Evolutionary conservation across 805 yeast genomes (phyloP), one percentile per base, ranked within the genome.

Genomic region (Saturnispora silvae): DNA sequence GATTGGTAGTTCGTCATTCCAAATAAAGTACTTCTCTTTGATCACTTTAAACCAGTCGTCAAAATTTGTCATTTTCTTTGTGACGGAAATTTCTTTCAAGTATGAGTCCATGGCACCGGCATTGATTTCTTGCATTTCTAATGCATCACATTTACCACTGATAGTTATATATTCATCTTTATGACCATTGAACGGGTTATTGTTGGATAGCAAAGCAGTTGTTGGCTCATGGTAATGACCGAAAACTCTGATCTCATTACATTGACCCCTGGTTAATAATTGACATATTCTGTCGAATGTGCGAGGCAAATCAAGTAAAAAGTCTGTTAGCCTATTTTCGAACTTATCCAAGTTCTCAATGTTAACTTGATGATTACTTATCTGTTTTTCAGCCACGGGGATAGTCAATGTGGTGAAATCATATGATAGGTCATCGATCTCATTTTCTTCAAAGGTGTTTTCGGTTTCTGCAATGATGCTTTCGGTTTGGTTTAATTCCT

Each of bases 131-230:
- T 46, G 48, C 48, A 58, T 25, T 5, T 41, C 40, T 14, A 77
- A 41, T 41, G 67, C 68, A 53, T 79, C 87, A 19, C 78, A 67
- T 1, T 80, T 60, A 2, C 87, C 92, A 49, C 82, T 75, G 5
- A 78, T 63, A 17, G 77, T 52, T 2, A 73, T 61, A 33, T 59
- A 56, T 7, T 59, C 48, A 3, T 48, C 41, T 31, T 11, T 34
- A 41, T 22, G 19, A 24, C 15, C 31, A 9, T n/a, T 15, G 24
- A 22, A 28, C 18, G 16, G 25, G 9, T 13, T 17, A 18, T 19
- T n/a, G 6, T 31, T 38, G 4, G 43, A 30, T 10, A 48, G 15
- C 6, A 44, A 26, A 0, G 50, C 41, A 4, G 45, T 36, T 17
- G 34, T 30, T 23, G 46, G 25, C n/a, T 45, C 40, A 47, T 72